Evolutionary conservation across 2,329 filamentous ascomycete species (phyloP), one percentile per base, ranked within the genome.

Genomic region (Pezicula rhizophila): DNA sequence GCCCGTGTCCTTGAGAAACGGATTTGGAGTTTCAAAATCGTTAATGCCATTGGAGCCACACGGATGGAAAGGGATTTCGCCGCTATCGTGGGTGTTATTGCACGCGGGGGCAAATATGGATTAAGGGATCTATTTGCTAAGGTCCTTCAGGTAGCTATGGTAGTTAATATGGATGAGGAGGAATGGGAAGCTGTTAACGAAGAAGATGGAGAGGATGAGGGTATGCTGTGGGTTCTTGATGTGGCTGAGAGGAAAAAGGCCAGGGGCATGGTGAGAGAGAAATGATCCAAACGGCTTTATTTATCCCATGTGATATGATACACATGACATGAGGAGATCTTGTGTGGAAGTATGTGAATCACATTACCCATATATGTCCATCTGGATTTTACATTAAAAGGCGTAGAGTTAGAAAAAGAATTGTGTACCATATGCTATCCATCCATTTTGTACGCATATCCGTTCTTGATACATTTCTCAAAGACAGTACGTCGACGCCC

Each of bases 121-220:
- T 78, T 93, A 33, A 75, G 89, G 28, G 90, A 95, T 62, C 69
- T 79, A 3, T 96, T 96, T 70, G 75, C 78, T 25, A 80, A 84
- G 60, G 87, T 87, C 50, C 76, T 78, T 51, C 89, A 96, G 74
- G 84, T 96, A 59, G 80, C 87, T 49, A 81, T 95, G 74, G 81
- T 96, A 14, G 83, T 92, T 64, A 92, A 91, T 58, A 95, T 96
- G 89, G 91, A 96, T 64, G 88, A 93, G 31, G 91, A 96, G 50
- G 92, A 96, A 68, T 96, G 90, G 87, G 87, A 92, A 42, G 89
- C 93, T 66, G 68, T 91, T 37, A 68, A 73, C 28, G 75, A 71
- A 33, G 68, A 67, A 31, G 64, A 69, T 43, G 77, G 66, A 52
- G 64, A 64, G 48, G 75, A 79, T 47, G 69, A 75, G 12, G 78